These are phyloP conservation scores for Malus hybrid DNA, from an alignment of 331 rosid species.

Conservation along the genomic window DNA sequence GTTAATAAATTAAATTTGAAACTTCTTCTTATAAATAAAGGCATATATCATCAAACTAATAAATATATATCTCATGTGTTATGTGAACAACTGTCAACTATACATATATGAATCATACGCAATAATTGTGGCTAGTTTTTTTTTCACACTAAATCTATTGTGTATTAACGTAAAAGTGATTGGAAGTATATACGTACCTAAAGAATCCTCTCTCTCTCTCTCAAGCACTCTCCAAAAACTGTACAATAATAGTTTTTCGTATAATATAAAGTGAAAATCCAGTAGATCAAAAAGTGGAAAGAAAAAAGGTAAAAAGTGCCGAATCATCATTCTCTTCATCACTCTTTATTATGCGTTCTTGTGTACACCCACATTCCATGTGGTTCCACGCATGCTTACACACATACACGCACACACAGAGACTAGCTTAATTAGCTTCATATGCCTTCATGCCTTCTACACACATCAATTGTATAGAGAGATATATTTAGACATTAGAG, in stretches of 20 bases:
- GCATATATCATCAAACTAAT: too few relatives aligned
- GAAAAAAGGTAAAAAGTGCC: constrained; percentile 13
- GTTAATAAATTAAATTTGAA: too few relatives aligned
- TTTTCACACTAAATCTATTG: background rate
- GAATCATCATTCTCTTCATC: constrained; percentile 6
- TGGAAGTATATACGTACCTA: background rate
- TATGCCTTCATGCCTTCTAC: constrained; percentile 22
- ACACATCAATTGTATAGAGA: background rate
- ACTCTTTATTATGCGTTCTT: constrained; percentile 21
- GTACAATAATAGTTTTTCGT: background rate
- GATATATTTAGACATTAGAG: background rate
- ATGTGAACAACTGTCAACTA: too few relatives aligned
- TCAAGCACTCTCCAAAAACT: too few relatives aligned
- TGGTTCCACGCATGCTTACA: constrained; percentile 50
- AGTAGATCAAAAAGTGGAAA: background rate
- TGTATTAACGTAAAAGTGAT: background rate
- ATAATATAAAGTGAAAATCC: background rate
- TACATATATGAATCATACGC: too few relatives aligned
- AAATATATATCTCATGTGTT: too few relatives aligned
- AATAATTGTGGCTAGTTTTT: too few relatives aligned
- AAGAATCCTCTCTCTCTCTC: background rate
- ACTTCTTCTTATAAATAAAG: too few relatives aligned
- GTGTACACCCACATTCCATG: constrained; percentile 51
- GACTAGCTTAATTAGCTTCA: background rate
- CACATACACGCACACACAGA: background rate